Conservation (phyloP, 345 rosid genomes). For the Garcia nutans region DNA sequence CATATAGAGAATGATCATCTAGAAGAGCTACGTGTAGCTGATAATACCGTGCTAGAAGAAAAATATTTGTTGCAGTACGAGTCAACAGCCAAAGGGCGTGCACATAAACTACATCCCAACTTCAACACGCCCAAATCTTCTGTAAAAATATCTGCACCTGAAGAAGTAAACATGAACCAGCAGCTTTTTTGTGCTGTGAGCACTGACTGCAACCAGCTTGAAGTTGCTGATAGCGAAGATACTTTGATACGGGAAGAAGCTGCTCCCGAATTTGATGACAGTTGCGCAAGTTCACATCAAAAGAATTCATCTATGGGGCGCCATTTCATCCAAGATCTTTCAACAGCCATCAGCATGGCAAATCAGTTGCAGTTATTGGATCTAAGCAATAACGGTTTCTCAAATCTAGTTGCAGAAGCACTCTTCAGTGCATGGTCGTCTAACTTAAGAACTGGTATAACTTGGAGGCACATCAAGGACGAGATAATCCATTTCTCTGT, state of each 20-base stretch:
- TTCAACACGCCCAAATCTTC: slow-evolving; percentile 26
- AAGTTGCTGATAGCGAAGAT: slow-evolving; percentile 95
- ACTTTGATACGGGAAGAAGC: slow-evolving; percentile 33
- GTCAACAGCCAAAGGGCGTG: slow-evolving; percentile 17
- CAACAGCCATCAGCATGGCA: slow-evolving; percentile 58
- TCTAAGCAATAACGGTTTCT: slow-evolving; percentile 71
- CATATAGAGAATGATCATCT: slow-evolving; percentile 58
- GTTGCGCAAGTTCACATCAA: slow-evolving; percentile 50
- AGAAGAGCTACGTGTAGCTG: slow-evolving; percentile 75
- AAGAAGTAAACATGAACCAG: slow-evolving; percentile 25
- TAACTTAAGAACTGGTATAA: slow-evolving; percentile 38
- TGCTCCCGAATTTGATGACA: slow-evolving; percentile 37
- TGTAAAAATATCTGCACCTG: slow-evolving; percentile 13
- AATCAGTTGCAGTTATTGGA: slow-evolving; percentile 60
- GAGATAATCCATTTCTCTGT: slow-evolving; percentile 57
- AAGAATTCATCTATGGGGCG: slow-evolving; percentile 36
- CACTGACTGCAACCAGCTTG: slow-evolving; percentile 45
- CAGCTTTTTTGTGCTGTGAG: slow-evolving; percentile 34
- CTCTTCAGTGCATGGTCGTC: slow-evolving; percentile 67
- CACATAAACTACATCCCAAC: slow-evolving; percentile 26
- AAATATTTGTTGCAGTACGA: slow-evolving; percentile 20
- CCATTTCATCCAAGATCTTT: slow-evolving; percentile 48
- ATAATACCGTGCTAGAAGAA: slow-evolving; percentile 41
- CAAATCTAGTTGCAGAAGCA: slow-evolving; percentile 41
- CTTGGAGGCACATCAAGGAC: slow-evolving; percentile 58